phyloP scores from a whole-genome alignment of 192 early-diverging fungal genomes.

The Gamsiella multidivaricata region DNA sequence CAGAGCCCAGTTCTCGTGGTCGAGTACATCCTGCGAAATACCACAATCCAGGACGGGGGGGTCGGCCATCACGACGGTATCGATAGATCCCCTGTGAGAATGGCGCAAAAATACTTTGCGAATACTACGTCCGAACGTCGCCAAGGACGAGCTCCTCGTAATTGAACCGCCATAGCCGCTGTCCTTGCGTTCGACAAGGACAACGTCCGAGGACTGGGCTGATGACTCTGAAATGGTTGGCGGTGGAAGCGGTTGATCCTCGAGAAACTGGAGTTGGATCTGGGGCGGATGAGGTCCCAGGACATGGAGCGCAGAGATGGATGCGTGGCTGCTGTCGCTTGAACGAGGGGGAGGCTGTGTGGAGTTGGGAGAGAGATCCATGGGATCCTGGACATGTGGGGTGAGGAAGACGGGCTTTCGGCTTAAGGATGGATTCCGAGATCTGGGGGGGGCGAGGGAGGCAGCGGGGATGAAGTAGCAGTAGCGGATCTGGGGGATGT shows the following conservation, averaged over 20 bases:
- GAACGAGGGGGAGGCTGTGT: conserved; percentile 40
- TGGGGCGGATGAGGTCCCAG: conserved; percentile 43
- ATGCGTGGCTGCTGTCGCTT: conserved; percentile 2
- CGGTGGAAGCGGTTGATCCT: conserved; percentile 37
- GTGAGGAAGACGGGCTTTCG: conserved; percentile 26
- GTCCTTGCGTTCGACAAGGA: conserved; percentile 44
- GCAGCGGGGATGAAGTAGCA: conserved; percentile 44
- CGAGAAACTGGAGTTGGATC: conserved; percentile 44
- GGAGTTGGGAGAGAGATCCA: conserved; percentile 26
- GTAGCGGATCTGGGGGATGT: conserved; percentile 45
- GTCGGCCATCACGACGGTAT: conserved; percentile 20
- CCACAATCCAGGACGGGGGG: conserved; percentile 35
- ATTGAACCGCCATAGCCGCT: conserved; percentile 50
- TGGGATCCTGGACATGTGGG: conserved; percentile 22
- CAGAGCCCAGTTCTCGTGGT: conserved; percentile 44
- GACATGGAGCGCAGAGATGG: neutral
- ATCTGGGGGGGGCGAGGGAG: neutral
- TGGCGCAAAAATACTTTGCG: conserved; percentile 48
- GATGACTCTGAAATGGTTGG: conserved; percentile 3
- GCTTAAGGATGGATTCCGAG: conserved; percentile 14
- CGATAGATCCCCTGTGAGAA: conserved; percentile 25
- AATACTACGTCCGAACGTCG: conserved; percentile 40
- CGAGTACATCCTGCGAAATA: conserved; percentile 44
- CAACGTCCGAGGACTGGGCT: conserved; percentile 8
- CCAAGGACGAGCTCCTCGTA: conserved; percentile 40